Evolutionary conservation across 2,329 filamentous ascomycete species (phyloP).

Genomic region (Botrytis sinoallii): DNA sequence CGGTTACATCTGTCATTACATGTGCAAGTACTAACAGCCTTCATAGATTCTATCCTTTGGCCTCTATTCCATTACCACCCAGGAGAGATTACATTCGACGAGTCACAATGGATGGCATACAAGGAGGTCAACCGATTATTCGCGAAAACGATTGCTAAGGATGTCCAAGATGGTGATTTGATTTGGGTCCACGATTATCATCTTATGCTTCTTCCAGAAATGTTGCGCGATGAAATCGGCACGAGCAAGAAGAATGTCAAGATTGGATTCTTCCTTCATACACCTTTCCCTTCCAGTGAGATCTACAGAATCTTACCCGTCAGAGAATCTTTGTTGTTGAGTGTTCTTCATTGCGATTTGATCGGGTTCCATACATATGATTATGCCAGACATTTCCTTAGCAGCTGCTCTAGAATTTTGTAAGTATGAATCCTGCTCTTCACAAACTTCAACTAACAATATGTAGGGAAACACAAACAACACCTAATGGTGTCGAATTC

Average conservation of each 20-base stretch:
- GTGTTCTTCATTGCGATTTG: conserved; percentile 88
- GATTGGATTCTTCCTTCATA: conserved; percentile 97
- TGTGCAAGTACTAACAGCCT: conserved; percentile 20
- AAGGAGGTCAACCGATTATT: conserved; percentile 90
- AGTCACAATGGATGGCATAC: conserved; percentile 90
- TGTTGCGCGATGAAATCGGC: conserved; percentile 88
- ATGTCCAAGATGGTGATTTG: conserved; percentile 88
- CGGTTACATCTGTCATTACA: background rate
- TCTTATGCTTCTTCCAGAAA: conserved; percentile 91
- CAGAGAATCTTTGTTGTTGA: conserved; percentile 80
- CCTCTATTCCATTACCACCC: conserved; percentile 98
- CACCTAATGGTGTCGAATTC: conserved; percentile 90
- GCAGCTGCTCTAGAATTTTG: conserved; percentile 92
- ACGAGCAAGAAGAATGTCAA: conserved; percentile 84
- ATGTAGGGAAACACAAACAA: conserved; percentile 64
- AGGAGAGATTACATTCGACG: conserved; percentile 96
- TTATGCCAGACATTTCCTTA: conserved; percentile 96
- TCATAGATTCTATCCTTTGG: conserved; percentile 89
- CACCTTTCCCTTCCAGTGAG: conserved; percentile 93
- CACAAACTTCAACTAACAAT: conserved; percentile 2
- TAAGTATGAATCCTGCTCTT: conserved; percentile 42
- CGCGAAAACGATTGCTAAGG: conserved; percentile 79
- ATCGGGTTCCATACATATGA: conserved; percentile 99
- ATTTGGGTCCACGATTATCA: conserved; percentile 99
- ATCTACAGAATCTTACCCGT: conserved; percentile 96